phyloP scores from a whole-genome alignment of 768 basidiomycete genomes.

The Krasilnikovozyma curviuscula region DNA sequence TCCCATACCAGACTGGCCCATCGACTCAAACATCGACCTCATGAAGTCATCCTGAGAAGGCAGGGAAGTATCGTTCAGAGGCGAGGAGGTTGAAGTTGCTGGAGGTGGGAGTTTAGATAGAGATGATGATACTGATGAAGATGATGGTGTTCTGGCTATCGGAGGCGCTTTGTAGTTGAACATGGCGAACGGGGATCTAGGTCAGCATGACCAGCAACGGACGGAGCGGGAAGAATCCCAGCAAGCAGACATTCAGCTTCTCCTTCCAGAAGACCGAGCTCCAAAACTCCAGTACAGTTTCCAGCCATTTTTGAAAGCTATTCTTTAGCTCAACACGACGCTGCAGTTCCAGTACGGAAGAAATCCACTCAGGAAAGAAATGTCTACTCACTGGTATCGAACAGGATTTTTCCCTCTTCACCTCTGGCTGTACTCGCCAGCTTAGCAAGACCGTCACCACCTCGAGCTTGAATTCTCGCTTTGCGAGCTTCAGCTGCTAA shows the following conservation, averaged over 20 bases:
- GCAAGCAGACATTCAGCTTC: too few relatives aligned
- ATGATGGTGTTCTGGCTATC: not conserved
- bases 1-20: not conserved
- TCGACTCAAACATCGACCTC: not conserved
- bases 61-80: not conserved
- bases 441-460: slow-evolving; percentile 6
- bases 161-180: not conserved
- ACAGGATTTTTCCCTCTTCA: slow-evolving; percentile 10
- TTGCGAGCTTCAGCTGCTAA: slow-evolving; percentile 9
- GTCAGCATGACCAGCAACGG: not conserved
- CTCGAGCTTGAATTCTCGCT: slow-evolving; percentile 12
- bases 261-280: too few relatives aligned
- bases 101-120: too few relatives aligned
- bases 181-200: not conserved
- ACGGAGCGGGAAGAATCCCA: too few relatives aligned
- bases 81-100: too few relatives aligned
- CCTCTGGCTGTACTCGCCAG: slow-evolving; percentile 10
- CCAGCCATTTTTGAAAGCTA: too few relatives aligned
- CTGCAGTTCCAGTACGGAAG: not conserved
- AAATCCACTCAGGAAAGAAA: too few relatives aligned
- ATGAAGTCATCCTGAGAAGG: not conserved
- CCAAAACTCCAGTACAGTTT: too few relatives aligned
- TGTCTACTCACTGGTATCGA: not conserved
- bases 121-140: not conserved
- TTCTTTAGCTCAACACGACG: not conserved